phyloP scores from a whole-genome alignment of 1,284 basidiomycete genomes.

The Melanopsichium pennsylvanicum region DNA sequence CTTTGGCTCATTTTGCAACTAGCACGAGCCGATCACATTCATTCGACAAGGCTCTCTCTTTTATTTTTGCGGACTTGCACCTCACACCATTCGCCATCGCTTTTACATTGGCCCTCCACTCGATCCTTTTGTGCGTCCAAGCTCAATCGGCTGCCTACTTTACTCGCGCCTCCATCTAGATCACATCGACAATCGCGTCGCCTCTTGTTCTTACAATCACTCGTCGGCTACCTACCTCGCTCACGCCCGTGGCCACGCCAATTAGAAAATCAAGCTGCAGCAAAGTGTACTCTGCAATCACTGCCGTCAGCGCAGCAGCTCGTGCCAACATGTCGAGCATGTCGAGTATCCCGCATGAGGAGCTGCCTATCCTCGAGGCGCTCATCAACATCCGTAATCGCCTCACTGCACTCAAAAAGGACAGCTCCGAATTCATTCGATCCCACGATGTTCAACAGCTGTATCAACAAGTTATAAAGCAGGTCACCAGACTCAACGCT shows the following conservation, averaged over 20 bases:
- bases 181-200: too few species aligned
- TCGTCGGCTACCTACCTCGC: too few species aligned
- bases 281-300: too few species aligned
- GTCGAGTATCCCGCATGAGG: constrained; percentile 67
- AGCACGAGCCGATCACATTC: not conserved
- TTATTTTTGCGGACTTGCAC: too few species aligned
- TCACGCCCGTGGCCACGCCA: too few species aligned
- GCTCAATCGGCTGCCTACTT: not conserved
- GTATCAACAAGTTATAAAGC: constrained; percentile 92
- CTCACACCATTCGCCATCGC: not conserved
- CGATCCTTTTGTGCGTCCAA: not conserved
- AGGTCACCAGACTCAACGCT: constrained; percentile 91
- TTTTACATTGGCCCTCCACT: not conserved
- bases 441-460: constrained; percentile 90
- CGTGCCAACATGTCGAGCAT: constrained; percentile 45
- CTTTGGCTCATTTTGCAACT: constrained; percentile 2
- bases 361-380: constrained; percentile 91
- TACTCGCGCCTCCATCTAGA: not conserved
- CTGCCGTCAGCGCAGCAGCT: not conserved
- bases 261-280: too few species aligned
- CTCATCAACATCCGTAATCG: constrained; percentile 93
- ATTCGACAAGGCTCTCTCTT: too few species aligned
- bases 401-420: constrained; percentile 82
- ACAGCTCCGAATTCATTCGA: constrained; percentile 86
- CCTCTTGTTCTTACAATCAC: too few species aligned